Evolutionary conservation across 1,139 yeast genomes (phyloP).

Genomic region (Pichia terricola): DNA sequence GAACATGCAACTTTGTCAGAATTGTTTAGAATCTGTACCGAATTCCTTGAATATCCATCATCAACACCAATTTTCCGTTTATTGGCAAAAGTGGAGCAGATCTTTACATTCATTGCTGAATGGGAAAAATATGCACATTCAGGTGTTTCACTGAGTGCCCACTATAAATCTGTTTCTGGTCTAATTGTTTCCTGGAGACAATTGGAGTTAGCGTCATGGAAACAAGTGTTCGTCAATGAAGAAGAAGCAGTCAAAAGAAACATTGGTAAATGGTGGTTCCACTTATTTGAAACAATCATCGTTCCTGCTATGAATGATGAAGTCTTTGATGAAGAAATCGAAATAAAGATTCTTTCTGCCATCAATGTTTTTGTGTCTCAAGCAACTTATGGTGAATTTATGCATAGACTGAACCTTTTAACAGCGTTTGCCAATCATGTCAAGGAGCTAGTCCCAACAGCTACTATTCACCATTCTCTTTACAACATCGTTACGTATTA

Average conservation of each 20-base stretch:
- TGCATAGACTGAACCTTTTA: constrained; percentile 46
- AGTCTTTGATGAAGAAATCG: constrained; percentile 27
- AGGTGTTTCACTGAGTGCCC: constrained; percentile 53
- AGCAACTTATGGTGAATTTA: constrained; percentile 67
- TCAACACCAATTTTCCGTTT: constrained; percentile 68
- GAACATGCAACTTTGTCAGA: constrained; percentile 86
- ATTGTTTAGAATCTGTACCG: constrained; percentile 55
- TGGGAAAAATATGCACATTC: constrained; percentile 92
- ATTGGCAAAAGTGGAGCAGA: constrained; percentile 77
- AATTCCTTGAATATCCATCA: constrained; percentile 53
- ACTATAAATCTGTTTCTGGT: constrained; percentile 49
- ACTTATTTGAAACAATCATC: constrained; percentile 69
- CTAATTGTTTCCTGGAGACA: constrained; percentile 87
- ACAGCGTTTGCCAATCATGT: constrained; percentile 53
- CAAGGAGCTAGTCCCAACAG: constrained; percentile 18
- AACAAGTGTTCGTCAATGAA: constrained; percentile 61
- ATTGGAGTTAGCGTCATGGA: constrained; percentile 82
- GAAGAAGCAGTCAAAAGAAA: constrained; percentile 40
- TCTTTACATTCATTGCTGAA: constrained; percentile 71
- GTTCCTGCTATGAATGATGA: constrained; percentile 32
- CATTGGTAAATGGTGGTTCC: constrained; percentile 85
- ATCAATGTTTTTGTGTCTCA: constrained; percentile 69
- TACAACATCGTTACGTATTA: constrained; percentile 57
- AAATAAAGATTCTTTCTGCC: constrained; percentile 48
- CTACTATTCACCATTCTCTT: constrained; percentile 33